A percentile compares a stretch with the other conserved stretches of the same genome.
These are phyloP conservation scores for Nakazawaea pomicola DNA, from an alignment of 805 yeast species.

Conservation along the genomic window DNA sequence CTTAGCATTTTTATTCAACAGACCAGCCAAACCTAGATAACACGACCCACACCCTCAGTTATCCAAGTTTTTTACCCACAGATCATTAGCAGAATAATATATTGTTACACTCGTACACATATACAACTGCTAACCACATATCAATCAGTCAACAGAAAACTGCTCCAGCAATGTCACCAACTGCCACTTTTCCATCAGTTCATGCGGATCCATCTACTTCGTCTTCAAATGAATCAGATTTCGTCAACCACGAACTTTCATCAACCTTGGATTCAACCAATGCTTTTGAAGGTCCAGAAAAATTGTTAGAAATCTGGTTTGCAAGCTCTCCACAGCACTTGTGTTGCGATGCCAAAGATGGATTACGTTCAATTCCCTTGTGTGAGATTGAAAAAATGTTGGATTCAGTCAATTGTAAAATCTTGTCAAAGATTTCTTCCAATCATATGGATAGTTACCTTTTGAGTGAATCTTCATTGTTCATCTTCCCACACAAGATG, in stretches of 20 bases:
- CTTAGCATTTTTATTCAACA: slow-evolving; percentile 25
- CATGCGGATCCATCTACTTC: slow-evolving; percentile 11
- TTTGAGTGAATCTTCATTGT: slow-evolving; percentile 83
- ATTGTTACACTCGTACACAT: background rate
- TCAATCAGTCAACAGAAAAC: background rate
- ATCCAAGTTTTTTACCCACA: background rate
- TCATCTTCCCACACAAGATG: slow-evolving; percentile 81
- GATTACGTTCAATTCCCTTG: slow-evolving; percentile 60
- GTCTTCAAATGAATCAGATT: slow-evolving; percentile 19
- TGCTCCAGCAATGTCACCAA: slow-evolving; percentile 8
- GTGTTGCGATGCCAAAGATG: slow-evolving; percentile 35
- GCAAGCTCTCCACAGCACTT: slow-evolving; percentile 42
- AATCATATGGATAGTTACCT: slow-evolving; percentile 72
- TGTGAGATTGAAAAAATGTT: slow-evolving; percentile 66
- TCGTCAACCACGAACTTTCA: slow-evolving; percentile 74
- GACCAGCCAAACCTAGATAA: slow-evolving; percentile 30
- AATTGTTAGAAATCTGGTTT: slow-evolving; percentile 87
- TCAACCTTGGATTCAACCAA: slow-evolving; percentile 78
- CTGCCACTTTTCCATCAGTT: slow-evolving; percentile 12
- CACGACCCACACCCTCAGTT: slow-evolving; percentile 17
- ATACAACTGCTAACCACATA: background rate
- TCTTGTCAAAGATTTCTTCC: slow-evolving; percentile 73
- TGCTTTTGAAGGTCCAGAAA: slow-evolving; percentile 98
- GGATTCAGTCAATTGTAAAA: slow-evolving; percentile 82
- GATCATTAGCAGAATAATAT: too few species aligned